Conservation (phyloP, 208 protist species). For the Leishmania lainsoni region DNA sequence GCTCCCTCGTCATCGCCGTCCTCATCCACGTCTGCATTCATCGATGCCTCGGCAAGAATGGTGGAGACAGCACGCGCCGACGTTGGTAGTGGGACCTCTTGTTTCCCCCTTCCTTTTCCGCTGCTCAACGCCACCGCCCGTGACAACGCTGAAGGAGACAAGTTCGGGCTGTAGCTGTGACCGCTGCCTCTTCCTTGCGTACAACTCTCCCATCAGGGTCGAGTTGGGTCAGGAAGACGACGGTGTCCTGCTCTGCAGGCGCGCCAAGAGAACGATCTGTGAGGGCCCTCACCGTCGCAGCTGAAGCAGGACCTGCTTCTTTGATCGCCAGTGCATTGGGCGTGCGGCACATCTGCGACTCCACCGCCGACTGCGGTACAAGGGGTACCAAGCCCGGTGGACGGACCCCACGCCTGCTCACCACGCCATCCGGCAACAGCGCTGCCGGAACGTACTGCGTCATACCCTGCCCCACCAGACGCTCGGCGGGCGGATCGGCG, state of each 20-base stretch:
- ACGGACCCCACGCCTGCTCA: constrained; percentile 11
- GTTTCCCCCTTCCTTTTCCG: background rate
- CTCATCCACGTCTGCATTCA: background rate
- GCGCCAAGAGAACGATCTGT: background rate
- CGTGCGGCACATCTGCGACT: constrained; percentile 11
- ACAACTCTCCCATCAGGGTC: constrained; percentile 8
- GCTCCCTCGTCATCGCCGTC: constrained; percentile 2
- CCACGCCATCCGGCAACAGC: constrained; percentile 40
- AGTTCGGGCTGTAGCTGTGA: background rate
- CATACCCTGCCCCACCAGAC: constrained; percentile 72
- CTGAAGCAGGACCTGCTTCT: background rate
- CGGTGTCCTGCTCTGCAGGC: constrained; percentile 13
- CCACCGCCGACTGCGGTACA: constrained; percentile 28
- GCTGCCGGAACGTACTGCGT: constrained; percentile 80
- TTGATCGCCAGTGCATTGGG: background rate
- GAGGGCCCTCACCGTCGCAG: constrained; percentile 10
- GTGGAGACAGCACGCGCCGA: background rate
- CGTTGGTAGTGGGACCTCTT: background rate
- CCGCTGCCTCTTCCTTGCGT: background rate
- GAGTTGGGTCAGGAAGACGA: constrained; percentile 35
- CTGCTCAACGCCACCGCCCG: background rate
- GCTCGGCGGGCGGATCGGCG: constrained; percentile 86
- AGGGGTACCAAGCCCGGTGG: constrained; percentile 15
- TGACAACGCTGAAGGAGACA: background rate
- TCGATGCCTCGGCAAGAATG: background rate